A percentile compares a stretch with the other conserved stretches of the same genome.
phyloP scores from a whole-genome alignment of 176 grass and related monocot genomes.

The Cenchrus purpureus region DNA sequence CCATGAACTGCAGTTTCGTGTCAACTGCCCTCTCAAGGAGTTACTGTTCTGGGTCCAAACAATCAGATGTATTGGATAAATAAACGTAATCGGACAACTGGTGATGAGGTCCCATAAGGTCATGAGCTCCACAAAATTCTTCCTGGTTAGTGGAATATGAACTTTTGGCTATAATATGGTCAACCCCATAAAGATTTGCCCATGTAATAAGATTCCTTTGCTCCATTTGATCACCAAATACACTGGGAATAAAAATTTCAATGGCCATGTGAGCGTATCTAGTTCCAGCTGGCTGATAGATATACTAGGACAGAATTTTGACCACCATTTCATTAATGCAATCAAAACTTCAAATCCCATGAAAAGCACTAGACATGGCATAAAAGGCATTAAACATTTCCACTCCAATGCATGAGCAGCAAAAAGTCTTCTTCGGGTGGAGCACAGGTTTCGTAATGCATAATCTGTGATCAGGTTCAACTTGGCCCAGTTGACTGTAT shows the following conservation, averaged over 20 bases:
- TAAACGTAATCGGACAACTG: not conserved
- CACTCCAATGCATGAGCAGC: slow-evolving; percentile 1
- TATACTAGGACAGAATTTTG: not conserved
- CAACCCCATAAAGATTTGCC: not conserved
- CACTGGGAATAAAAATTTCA: not conserved
- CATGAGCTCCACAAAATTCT: not conserved
- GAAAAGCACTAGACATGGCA: not conserved
- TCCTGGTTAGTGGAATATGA: not conserved
- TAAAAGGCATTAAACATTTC: slow-evolving; percentile 15
- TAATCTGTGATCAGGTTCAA: slow-evolving; percentile 5
- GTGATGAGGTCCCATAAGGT: not conserved
- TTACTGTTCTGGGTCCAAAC: not conserved
- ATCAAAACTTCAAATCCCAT: not conserved
- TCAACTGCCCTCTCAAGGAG: not conserved
- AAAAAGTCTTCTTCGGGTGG: not conserved
- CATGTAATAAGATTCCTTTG: slow-evolving; percentile 21
- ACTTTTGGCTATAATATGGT: not conserved
- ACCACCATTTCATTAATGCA: slow-evolving; percentile 13
- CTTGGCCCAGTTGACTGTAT: not conserved
- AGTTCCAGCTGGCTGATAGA: slow-evolving; percentile 10
- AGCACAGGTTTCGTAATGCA: slow-evolving; percentile 4
- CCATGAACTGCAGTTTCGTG: not conserved
- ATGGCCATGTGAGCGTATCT: slow-evolving; percentile 36
- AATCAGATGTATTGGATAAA: not conserved
- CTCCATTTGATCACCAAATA: not conserved